A percentile compares a stretch with the other conserved stretches of the same genome.
These are phyloP conservation scores for Suillus subaureus DNA, from an alignment of 768 basidiomycete species.

Conservation along the genomic window DNA sequence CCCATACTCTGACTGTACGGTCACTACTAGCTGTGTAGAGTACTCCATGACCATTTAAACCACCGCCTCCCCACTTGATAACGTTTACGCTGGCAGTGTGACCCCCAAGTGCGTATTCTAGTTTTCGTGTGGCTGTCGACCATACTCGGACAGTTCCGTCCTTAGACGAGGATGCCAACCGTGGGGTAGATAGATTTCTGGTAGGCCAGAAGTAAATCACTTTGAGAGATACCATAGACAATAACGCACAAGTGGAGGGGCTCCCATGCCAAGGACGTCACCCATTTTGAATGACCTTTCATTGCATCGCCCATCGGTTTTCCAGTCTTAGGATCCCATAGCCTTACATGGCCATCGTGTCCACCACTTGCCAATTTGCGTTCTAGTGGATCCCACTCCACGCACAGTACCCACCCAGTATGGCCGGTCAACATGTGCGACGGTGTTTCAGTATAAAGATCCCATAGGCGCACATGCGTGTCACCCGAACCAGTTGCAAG, in stretches of 20 bases:
- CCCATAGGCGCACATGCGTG: conserved; percentile 91
- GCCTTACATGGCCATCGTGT: conserved; percentile 87
- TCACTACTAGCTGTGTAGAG: conserved; percentile 96
- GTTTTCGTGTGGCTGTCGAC: conserved; percentile 69
- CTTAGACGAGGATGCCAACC: conserved; percentile 94
- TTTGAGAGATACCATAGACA: conserved; percentile 9
- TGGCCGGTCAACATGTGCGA: conserved; percentile 87
- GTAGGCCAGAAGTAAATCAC: conserved; percentile 6
- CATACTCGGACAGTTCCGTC: conserved; percentile 96
- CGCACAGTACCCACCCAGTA: conserved; percentile 94
- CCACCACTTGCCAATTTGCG: conserved; percentile 90
- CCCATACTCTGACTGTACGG: conserved; percentile 93
- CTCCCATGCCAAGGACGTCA: conserved; percentile 94
- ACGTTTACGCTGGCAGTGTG: conserved; percentile 95
- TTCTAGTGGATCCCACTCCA: conserved; percentile 96
- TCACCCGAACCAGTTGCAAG: conserved; percentile 97
- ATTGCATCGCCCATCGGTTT: conserved; percentile 87
- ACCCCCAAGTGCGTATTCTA: conserved; percentile 87
- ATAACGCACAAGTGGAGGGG: conserved; percentile 83
- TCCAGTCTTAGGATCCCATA: conserved; percentile 95
- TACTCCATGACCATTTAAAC: conserved; percentile 61
- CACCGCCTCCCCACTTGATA: conserved; percentile 94
- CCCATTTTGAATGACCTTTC: conserved; percentile 95
- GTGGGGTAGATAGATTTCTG: conserved; percentile 78
- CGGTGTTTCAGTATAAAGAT: conserved; percentile 90